Evolutionary conservation across 495 filamentous ascomycete species (phyloP).

Genomic region (Amphirosellinia nigrospora): DNA sequence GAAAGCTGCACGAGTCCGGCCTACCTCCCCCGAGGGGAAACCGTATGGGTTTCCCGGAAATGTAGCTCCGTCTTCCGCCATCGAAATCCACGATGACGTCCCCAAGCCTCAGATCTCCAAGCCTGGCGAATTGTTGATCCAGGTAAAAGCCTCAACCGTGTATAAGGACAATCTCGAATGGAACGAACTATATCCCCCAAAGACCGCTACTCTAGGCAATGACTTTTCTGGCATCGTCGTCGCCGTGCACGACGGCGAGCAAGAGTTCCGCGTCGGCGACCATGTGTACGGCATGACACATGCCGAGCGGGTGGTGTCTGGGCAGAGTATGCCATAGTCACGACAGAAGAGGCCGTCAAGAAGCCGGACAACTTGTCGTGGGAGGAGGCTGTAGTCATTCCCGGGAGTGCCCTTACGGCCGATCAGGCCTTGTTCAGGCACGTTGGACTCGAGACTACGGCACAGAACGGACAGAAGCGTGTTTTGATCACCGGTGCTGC

Average conservation of each 20-base stretch:
- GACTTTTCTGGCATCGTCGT: background rate
- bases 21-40: background rate
- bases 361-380: background rate
- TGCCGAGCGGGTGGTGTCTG: background rate
- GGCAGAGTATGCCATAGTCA: constrained; percentile 7
- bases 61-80: background rate
- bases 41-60: background rate
- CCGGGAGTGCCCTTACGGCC: background rate
- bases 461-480: background rate
- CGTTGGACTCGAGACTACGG: background rate
- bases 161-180: constrained; percentile 2
- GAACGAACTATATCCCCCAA: background rate
- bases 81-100: background rate
- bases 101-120: background rate
- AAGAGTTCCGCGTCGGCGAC: constrained; percentile 1
- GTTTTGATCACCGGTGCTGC: background rate
- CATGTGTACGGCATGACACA: background rate
- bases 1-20: constrained; percentile 1
- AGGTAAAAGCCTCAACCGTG: background rate
- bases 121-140: background rate
- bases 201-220: background rate
- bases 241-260: background rate
- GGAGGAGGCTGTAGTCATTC: background rate
- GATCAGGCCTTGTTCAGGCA: constrained; percentile 3
- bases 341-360: background rate